These are phyloP conservation scores for Aspergillus alliaceus DNA, from an alignment of 2,329 filamentous ascomycete species.

Conservation along the genomic window DNA sequence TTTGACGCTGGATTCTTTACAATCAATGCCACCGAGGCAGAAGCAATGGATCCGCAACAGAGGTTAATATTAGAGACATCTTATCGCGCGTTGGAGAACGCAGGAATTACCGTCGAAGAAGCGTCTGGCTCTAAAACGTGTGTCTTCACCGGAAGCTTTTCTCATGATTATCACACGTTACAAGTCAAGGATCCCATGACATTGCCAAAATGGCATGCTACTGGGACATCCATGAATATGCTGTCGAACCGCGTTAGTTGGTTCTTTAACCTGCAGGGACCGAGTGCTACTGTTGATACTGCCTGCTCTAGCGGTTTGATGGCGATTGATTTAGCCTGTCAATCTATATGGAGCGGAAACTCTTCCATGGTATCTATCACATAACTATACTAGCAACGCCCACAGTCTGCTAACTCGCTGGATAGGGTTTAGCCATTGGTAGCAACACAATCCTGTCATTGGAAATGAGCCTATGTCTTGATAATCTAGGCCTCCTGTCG, in stretches of 20 bases:
- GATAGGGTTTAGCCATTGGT: slow-evolving; percentile 8
- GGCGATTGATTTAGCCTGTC: slow-evolving; percentile 23
- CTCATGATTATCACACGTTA: slow-evolving; percentile 29
- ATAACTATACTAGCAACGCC: not conserved
- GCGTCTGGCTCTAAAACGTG: slow-evolving; percentile 31
- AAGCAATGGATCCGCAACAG: slow-evolving; percentile 34
- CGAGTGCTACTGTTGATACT: slow-evolving; percentile 28
- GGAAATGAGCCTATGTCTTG: slow-evolving; percentile 11
- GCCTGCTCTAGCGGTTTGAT: slow-evolving; percentile 29
- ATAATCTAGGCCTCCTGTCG: slow-evolving; percentile 11
- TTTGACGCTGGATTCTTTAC: slow-evolving; percentile 37
- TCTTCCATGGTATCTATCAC: slow-evolving; percentile 8
- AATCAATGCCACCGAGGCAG: slow-evolving; percentile 24
- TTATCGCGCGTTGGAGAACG: slow-evolving; percentile 30
- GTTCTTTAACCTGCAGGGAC: slow-evolving; percentile 31
- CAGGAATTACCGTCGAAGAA: slow-evolving; percentile 25
- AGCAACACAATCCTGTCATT: slow-evolving; percentile 16
- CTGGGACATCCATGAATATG: slow-evolving; percentile 27
- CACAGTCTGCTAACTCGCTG: not conserved
- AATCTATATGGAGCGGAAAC: slow-evolving; percentile 22
- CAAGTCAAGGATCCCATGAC: slow-evolving; percentile 20
- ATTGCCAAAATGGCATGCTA: slow-evolving; percentile 17
- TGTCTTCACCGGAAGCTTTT: slow-evolving; percentile 34
- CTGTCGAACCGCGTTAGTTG: slow-evolving; percentile 31
- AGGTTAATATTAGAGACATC: slow-evolving; percentile 29